Evolutionary conservation across 208 protist species (phyloP).

Genomic region (Trypanosoma scelopori): DNA sequence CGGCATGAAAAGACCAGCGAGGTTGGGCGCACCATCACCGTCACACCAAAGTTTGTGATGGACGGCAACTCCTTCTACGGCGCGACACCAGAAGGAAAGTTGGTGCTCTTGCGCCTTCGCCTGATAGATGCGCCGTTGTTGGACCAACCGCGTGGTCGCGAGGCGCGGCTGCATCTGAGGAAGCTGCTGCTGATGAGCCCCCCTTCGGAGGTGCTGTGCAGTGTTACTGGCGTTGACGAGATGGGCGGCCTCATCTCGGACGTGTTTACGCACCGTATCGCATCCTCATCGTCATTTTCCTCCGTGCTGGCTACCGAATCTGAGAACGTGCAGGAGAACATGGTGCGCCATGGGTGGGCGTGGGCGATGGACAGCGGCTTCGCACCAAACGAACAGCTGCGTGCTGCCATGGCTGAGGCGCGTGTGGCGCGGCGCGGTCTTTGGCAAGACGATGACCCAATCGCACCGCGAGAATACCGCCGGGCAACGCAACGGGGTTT

Average conservation of each 20-base stretch:
- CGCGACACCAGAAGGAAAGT: slow-evolving; percentile 13
- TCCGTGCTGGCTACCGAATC: not conserved
- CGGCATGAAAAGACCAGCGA: not conserved
- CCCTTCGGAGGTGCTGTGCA: slow-evolving; percentile 7
- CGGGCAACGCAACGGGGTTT: not conserved
- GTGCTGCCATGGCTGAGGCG: slow-evolving; percentile 17
- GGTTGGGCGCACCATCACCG: slow-evolving; percentile 10
- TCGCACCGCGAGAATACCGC: slow-evolving; percentile 4
- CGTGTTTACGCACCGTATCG: not conserved
- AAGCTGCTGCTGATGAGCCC: slow-evolving; percentile 4
- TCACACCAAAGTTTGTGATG: slow-evolving; percentile 15
- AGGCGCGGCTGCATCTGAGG: slow-evolving; percentile 10
- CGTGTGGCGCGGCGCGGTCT: slow-evolving; percentile 14
- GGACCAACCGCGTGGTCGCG: slow-evolving; percentile 14
- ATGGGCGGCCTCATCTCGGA: slow-evolving; percentile 21
- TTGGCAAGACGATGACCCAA: slow-evolving; percentile 14
- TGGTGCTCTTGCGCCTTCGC: slow-evolving; percentile 22
- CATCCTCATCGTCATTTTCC: no score
- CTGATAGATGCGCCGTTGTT: slow-evolving; percentile 12
- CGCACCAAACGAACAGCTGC: slow-evolving; percentile 1
- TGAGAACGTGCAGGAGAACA: slow-evolving; percentile 19
- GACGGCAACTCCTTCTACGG: slow-evolving; percentile 30
- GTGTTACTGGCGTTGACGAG: slow-evolving; percentile 15
- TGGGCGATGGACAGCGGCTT: slow-evolving; percentile 21
- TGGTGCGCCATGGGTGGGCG: slow-evolving; percentile 25